phyloP scores from a whole-genome alignment of 805 yeast genomes.

The Kodamaea jinghongensis region DNA sequence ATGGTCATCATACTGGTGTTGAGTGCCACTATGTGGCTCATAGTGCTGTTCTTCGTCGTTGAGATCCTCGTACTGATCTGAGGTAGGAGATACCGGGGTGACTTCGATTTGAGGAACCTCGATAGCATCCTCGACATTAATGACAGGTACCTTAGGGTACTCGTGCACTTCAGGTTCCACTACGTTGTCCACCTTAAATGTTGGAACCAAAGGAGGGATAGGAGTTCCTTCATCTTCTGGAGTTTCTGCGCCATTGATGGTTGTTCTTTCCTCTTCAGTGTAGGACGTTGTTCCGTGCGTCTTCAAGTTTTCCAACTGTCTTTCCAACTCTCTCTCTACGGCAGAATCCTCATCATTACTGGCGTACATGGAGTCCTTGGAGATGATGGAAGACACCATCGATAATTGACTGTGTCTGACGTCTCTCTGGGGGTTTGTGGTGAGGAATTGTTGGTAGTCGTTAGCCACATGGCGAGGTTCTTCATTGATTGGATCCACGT shows the following conservation, averaged over 20 bases:
- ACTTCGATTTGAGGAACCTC: background rate
- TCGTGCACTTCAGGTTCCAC: constrained; percentile 4
- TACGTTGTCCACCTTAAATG: constrained; percentile 5
- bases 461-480: constrained; percentile 9
- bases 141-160: background rate
- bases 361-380: constrained; percentile 30
- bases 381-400: constrained; percentile 42
- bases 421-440: constrained; percentile 8
- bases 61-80: too few relatives aligned
- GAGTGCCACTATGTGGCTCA: too few relatives aligned
- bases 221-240: constrained; percentile 1
- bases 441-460: constrained; percentile 29
- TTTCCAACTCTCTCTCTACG: constrained; percentile 35
- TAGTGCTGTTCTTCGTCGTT: too few relatives aligned
- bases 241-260: constrained; percentile 1
- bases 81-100: too few relatives aligned
- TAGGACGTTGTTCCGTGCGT: constrained; percentile 7
- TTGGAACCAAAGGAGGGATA: constrained; percentile 2
- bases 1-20: too few relatives aligned
- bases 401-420: constrained; percentile 35
- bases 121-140: background rate
- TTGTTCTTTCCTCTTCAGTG: constrained; percentile 1
- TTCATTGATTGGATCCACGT: constrained; percentile 8
- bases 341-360: constrained; percentile 30
- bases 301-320: constrained; percentile 37